Evolutionary conservation across 192 early-diverging fungal genomes (phyloP), one percentile per base, ranked within the genome.

Genomic region (Mortierella antarctica): DNA sequence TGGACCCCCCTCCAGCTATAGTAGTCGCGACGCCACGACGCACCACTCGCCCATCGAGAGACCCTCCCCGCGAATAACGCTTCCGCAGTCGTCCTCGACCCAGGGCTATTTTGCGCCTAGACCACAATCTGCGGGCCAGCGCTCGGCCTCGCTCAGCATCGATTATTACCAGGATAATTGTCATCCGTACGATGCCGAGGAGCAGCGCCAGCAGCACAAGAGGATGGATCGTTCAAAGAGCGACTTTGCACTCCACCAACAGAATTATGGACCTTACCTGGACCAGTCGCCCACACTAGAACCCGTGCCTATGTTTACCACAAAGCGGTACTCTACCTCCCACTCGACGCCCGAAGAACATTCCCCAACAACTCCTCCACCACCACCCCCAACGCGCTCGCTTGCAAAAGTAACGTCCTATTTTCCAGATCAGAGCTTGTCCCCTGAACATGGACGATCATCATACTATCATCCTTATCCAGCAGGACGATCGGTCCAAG

Each of bases 231-330:
- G 67, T 2, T 70, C 77, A 9, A 80, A 67, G 41, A 80, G 70
- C 41, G 77, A 80, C 20, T 80, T 48, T 48, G 77, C 70, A 7
- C 64, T 80, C 7, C 77, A 80, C n/a, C 77, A 80, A 10, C 77
- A 80, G 11, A 80, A 80, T 54, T 80, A 80, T 55, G 77, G 77
- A 17, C 70, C 77, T 4, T 80, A 80, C 40, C 20, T 80, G 53
- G 77, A 80, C 48, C 50, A 57, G 15, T 80, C 77, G 11, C 77
- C 77, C 17, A 31, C 58, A 7, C 13, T 72, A 9, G 64, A 31
- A 13, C 59, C 63, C 9, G 77, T 63, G n/a, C 54, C 68, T 2
- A 17, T 78, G 55, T 66, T 78, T 46, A 42, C 63, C 5, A 23
- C 67, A 15, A 49, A 55, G 9, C 44, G 54, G 15, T 20, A 50